These are phyloP conservation scores for Thielaviopsis ethacetica DNA, from an alignment of 2,329 filamentous ascomycete species.

Conservation along the genomic window DNA sequence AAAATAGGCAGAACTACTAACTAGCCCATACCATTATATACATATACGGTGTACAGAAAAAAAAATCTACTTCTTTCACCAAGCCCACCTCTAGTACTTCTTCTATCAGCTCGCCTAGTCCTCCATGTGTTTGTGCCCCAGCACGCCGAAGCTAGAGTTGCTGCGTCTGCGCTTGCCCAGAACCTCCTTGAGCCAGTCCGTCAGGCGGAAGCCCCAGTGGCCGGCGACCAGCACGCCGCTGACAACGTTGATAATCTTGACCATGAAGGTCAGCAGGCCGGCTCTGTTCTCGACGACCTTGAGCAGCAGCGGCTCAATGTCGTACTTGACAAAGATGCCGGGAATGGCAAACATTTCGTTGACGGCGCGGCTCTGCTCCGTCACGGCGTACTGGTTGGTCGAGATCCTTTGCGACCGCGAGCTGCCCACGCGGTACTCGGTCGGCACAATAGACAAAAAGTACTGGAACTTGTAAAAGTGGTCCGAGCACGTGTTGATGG, in stretches of 20 bases:
- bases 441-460: slow-evolving; percentile 89
- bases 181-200: slow-evolving; percentile 52
- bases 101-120: neutral
- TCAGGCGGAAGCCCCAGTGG: slow-evolving; percentile 81
- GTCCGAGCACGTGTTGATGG: slow-evolving; percentile 54
- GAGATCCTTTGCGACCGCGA: slow-evolving; percentile 30
- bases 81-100: too few species aligned
- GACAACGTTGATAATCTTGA: slow-evolving; percentile 80
- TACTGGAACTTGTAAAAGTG: slow-evolving; percentile 98
- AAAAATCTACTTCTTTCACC: neutral
- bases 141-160: slow-evolving; percentile 28
- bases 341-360: slow-evolving; percentile 52
- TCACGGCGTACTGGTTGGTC: slow-evolving; percentile 97
- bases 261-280: slow-evolving; percentile 54
- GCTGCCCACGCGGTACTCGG: slow-evolving; percentile 59
- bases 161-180: slow-evolving; percentile 31
- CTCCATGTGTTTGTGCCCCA: slow-evolving; percentile 28
- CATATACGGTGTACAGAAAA: neutral
- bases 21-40: too few species aligned
- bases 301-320: slow-evolving; percentile 88
- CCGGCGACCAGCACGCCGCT: slow-evolving; percentile 84
- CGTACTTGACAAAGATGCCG: slow-evolving; percentile 95
- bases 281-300: slow-evolving; percentile 70
- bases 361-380: slow-evolving; percentile 62
- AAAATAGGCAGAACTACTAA: neutral